phyloP scores from a whole-genome alignment of 345 rosid species.

The Corchorus olitorius region DNA sequence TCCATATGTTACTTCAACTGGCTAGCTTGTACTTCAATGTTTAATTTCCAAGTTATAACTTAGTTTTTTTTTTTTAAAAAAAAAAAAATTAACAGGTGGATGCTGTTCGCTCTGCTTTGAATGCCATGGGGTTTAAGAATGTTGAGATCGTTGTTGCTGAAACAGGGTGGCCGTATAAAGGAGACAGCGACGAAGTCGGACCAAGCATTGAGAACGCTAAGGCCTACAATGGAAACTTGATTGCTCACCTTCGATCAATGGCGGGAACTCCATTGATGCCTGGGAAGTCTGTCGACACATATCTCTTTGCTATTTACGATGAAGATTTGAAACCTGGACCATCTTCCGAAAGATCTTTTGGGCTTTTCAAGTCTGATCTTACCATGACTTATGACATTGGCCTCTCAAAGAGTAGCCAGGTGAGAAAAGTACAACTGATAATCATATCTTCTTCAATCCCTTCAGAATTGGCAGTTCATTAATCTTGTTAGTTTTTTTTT shows the following conservation, averaged over 20 bases:
- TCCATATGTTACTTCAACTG: constrained; percentile 5
- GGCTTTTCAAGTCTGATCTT: constrained; percentile 74
- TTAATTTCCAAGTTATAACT: neutral
- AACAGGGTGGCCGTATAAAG: constrained; percentile 98
- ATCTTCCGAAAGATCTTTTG: constrained; percentile 66
- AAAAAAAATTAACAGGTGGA: constrained; percentile 71
- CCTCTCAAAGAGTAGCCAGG: constrained; percentile 53
- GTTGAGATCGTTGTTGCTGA: constrained; percentile 92
- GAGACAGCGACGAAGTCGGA: constrained; percentile 71
- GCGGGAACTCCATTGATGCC: constrained; percentile 93
- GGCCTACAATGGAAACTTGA: constrained; percentile 80
- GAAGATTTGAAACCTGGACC: constrained; percentile 91
- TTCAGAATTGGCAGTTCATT: neutral
- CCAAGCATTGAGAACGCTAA: constrained; percentile 78
- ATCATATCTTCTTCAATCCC: neutral
- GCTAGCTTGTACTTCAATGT: neutral
- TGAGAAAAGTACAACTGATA: constrained; percentile 6
- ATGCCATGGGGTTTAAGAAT: constrained; percentile 59
- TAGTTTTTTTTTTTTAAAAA: neutral
- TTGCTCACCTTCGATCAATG: constrained; percentile 76
- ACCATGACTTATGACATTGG: constrained; percentile 79
- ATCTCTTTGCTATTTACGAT: constrained; percentile 79
- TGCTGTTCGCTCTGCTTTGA: constrained; percentile 74
- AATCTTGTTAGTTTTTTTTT: neutral
- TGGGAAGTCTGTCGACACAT: constrained; percentile 81